Conservation (phyloP, 768 basidiomycete genomes). For the Psilocybe subaeruginosa region DNA sequence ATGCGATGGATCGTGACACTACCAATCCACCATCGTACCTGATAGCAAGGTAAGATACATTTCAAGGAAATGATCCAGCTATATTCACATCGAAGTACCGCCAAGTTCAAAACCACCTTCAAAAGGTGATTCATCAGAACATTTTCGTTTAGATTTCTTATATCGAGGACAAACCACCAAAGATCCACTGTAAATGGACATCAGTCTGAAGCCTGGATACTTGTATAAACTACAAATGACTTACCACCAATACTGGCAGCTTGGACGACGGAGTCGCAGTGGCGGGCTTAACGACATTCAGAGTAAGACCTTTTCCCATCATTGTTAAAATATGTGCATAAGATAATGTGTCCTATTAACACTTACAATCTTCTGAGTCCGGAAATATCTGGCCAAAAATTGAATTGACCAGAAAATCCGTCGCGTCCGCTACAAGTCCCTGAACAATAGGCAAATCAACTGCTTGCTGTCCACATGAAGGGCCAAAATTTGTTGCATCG, state of each 20-base stretch:
- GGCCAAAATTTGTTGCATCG: constrained; percentile 43
- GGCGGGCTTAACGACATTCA: constrained; percentile 54
- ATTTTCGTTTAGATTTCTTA: not conserved
- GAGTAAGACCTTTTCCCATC: constrained; percentile 42
- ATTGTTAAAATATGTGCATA: not conserved
- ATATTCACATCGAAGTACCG: constrained; percentile 33
- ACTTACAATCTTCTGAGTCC: constrained; percentile 50
- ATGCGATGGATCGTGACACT: constrained; percentile 44
- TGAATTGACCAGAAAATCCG: constrained; percentile 34
- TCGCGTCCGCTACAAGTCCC: constrained; percentile 36
- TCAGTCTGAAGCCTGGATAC: not conserved
- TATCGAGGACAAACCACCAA: constrained; percentile 36
- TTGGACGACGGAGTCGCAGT: constrained; percentile 41
- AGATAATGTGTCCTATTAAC: not conserved
- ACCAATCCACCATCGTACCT: constrained; percentile 48
- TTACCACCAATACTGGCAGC: constrained; percentile 56
- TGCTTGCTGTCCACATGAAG: constrained; percentile 50
- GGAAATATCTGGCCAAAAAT: constrained; percentile 33
- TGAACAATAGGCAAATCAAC: constrained; percentile 35
- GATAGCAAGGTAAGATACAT: not conserved
- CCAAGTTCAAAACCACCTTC: constrained; percentile 48
- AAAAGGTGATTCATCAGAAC: not conserved
- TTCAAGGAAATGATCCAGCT: not conserved
- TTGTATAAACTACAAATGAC: constrained; percentile 20
- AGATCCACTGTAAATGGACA: constrained; percentile 47